Evolutionary conservation across 2,329 filamentous ascomycete genomes (phyloP).

Genomic region (Colletotrichum chlorophyti): DNA sequence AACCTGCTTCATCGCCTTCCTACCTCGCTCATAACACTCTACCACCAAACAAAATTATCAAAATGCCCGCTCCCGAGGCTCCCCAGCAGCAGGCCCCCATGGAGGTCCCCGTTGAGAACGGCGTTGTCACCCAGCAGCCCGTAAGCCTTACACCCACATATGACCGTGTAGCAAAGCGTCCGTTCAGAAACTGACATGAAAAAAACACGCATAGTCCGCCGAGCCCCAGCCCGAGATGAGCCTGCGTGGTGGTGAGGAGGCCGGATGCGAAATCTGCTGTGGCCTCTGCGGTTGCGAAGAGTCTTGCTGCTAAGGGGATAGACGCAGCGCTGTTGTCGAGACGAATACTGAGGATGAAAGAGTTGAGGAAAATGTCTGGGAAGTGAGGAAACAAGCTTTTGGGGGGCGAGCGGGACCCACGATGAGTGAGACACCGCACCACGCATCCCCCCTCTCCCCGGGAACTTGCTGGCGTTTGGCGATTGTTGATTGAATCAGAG

Average conservation of each 20-base stretch:
- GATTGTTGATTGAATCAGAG: no score
- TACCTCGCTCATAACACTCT: background rate
- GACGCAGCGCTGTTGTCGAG: no score
- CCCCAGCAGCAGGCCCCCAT: constrained; percentile 52
- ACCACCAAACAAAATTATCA: constrained; percentile 28
- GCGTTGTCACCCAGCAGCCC: constrained; percentile 49
- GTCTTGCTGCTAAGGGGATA: constrained; percentile 47
- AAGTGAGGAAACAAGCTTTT: background rate
- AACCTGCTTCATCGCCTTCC: no score
- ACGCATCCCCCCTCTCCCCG: background rate
- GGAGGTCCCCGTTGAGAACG: constrained; percentile 42
- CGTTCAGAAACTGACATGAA: background rate
- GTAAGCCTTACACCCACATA: no score
- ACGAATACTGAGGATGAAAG: no score
- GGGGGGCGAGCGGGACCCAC: background rate
- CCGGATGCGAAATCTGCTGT: constrained; percentile 53
- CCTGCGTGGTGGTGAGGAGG: constrained; percentile 52
- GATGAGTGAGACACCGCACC: background rate
- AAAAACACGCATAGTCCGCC: background rate
- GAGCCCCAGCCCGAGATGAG: constrained; percentile 47
- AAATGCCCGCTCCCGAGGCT: constrained; percentile 49
- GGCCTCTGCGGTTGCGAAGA: constrained; percentile 53
- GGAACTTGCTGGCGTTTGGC: constrained; percentile 27
- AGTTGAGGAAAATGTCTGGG: no score
- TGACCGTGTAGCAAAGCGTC: no score